Base-by-base conservation (phyloP, 2,329 filamentous ascomycete species). In the Alternaria viburni region DNA sequence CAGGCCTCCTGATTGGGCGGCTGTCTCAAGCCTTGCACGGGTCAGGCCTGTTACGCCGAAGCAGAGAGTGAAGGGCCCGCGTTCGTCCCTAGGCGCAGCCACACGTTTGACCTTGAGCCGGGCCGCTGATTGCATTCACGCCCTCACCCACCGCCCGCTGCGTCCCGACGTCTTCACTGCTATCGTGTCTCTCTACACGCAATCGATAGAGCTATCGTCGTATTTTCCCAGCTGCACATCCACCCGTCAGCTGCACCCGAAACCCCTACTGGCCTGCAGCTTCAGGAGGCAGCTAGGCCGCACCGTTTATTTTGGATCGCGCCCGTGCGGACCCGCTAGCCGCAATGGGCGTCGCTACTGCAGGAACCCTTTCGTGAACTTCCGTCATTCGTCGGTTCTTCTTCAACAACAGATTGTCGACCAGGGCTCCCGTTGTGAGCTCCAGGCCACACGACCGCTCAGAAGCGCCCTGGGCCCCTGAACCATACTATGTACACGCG, bases 401-500 rank as follows among this genome's bases (percentile, higher is more conserved):
- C 52, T 58, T 36, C 45, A 55, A 23, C 26, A 32, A 30, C 55
- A 67, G 69, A 74, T 71, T 64, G 65, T 36, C 65, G 56, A 56
- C 70, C 66, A 63, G 69, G 67, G 61, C 54, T 28, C 12, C 43
- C 30, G 58, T 57, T 44, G 49, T 60, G 54, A 52, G 49, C 59
- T 64, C 59, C 59, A 65, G 62, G 64, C 66, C 64, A 67, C 47
- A 66, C 66, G 57, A 57, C 54, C 57, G 28, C 60, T 45, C 51
- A 51, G 57, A 69, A 61, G 69, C 72, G 72, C 69, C 72, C 57
- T 36, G 57, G 55, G 61, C 69, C 69, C 71, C 72, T 72, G 70
- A 71, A 57, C 55, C 58, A 61, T 49, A 41, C 36, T 41, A 41
- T 41, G 36, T 41, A 25, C 25, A 46, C 51, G 32, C 23, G 36